Evolutionary conservation across 1,139 yeast genomes (phyloP).

Genomic region (Yamadazyma pseudoaaseri): DNA sequence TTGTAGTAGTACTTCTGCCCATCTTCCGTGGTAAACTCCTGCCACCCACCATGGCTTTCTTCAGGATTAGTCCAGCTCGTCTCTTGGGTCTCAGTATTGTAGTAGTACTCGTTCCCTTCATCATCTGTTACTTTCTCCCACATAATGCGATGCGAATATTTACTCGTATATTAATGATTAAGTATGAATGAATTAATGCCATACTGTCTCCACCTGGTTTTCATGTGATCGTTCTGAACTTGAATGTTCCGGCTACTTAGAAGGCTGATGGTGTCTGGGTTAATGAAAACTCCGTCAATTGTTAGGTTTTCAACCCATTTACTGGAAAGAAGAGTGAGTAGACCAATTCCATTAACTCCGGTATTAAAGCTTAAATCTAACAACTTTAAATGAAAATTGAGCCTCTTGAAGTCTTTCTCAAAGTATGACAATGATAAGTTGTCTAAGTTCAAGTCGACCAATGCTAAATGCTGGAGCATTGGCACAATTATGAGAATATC

Average conservation of each 20-base stretch:
- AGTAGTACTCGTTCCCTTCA: constrained; percentile 71
- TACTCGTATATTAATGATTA: not conserved
- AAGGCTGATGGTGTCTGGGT: constrained; percentile 29
- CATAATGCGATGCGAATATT: constrained; percentile 1
- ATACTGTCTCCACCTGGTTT: constrained; percentile 34
- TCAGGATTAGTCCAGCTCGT: constrained; percentile 85
- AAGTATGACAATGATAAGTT: constrained; percentile 33
- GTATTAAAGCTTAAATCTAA: constrained; percentile 40
- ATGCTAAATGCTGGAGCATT: constrained; percentile 20
- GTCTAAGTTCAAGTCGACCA: constrained; percentile 41
- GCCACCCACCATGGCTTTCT: constrained; percentile 58
- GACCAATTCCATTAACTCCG: constrained; percentile 38
- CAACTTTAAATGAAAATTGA: constrained; percentile 17
- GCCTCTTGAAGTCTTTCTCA: constrained; percentile 21
- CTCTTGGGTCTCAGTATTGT: constrained; percentile 60
- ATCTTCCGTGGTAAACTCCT: constrained; percentile 61
- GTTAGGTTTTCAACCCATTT: constrained; percentile 22
- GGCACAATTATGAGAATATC: constrained; percentile 27
- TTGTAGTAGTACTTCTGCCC: constrained; percentile 76
- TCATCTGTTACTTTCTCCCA: constrained; percentile 72
- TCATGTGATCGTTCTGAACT: constrained; percentile 26
- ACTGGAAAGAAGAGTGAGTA: constrained; percentile 29
- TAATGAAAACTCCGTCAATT: constrained; percentile 37
- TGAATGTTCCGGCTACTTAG: constrained; percentile 18
- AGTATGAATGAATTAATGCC: constrained; percentile 32